Evolutionary conservation across 352 stramenopile genomes (phyloP).

Genomic region (Phytopythium aichiense): DNA sequence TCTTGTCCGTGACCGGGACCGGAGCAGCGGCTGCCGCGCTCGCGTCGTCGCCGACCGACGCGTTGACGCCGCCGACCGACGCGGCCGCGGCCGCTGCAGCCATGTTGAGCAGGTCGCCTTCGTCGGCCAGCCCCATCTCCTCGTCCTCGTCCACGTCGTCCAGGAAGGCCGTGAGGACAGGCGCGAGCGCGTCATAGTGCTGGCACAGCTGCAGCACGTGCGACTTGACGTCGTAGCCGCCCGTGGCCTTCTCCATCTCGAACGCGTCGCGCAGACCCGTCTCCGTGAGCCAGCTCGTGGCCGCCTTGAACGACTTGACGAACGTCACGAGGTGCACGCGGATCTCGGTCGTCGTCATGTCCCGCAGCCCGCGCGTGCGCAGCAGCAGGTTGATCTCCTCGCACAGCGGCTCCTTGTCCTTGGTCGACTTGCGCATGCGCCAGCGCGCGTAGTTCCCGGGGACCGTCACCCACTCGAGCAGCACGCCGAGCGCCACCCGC

Average conservation of each 20-base stretch:
- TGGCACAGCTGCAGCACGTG: slow-evolving; percentile 36
- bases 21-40: not conserved
- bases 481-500: slow-evolving; percentile 14
- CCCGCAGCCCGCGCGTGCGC: slow-evolving; percentile 20
- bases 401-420: slow-evolving; percentile 26
- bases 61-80: not conserved
- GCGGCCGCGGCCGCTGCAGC: slow-evolving; percentile 3
- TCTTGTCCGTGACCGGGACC: not conserved
- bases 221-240: slow-evolving; percentile 20
- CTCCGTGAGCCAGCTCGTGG: slow-evolving; percentile 28
- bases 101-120: slow-evolving; percentile 3
- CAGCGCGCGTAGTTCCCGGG: slow-evolving; percentile 38
- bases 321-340: slow-evolving; percentile 22
- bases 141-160: slow-evolving; percentile 17
- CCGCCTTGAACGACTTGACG: slow-evolving; percentile 31
- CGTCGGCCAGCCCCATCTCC: slow-evolving; percentile 4
- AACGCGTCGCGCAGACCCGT: slow-evolving; percentile 21
- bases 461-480: slow-evolving; percentile 33
- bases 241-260: slow-evolving; percentile 18
- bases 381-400: slow-evolving; percentile 34
- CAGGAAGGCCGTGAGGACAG: slow-evolving; percentile 24
- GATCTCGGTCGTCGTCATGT: slow-evolving; percentile 22
- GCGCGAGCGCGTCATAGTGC: slow-evolving; percentile 32
- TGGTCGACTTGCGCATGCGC: slow-evolving; percentile 17
- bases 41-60: not conserved